Percentiles rank a stretch among this genome's conserved stretches.
These are phyloP conservation scores for Mycena indigotica DNA, from an alignment of 768 basidiomycete genomes.

Conservation along the genomic window DNA sequence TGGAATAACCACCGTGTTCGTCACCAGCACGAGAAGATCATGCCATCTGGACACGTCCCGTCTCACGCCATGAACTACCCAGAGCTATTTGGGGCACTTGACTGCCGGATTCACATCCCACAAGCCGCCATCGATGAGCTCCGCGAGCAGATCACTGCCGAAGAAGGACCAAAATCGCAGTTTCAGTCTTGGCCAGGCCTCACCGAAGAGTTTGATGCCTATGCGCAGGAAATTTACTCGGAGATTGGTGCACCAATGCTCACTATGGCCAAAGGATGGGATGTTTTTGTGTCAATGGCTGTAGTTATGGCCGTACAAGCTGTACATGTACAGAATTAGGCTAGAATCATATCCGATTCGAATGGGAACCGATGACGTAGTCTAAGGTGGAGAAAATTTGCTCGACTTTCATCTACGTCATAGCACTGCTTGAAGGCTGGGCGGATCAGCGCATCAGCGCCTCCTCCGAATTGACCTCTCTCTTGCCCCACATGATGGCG, in stretches of 20 bases:
- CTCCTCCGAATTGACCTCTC: too few relatives aligned
- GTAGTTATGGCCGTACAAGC: neutral
- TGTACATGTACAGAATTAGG: too few relatives aligned
- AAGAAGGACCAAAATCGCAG: slow-evolving; percentile 3
- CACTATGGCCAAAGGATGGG: slow-evolving; percentile 1
- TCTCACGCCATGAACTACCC: slow-evolving; percentile 11
- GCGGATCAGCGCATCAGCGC: too few relatives aligned
- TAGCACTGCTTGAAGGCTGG: too few relatives aligned
- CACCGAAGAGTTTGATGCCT: slow-evolving; percentile 4
- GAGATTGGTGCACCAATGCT: slow-evolving; percentile 1
- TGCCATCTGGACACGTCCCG: slow-evolving; percentile 26
- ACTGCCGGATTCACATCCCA: slow-evolving; percentile 16
- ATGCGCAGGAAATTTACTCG: neutral
- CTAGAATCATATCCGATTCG: too few relatives aligned
- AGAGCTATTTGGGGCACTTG: slow-evolving; percentile 9
- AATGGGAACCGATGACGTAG: too few relatives aligned
- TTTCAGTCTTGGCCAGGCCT: slow-evolving; percentile 6
- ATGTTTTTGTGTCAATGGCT: slow-evolving; percentile 7
- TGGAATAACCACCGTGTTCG: slow-evolving; percentile 28
- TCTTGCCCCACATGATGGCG: too few relatives aligned
- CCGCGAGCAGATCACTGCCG: slow-evolving; percentile 3
- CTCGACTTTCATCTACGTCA: too few relatives aligned
- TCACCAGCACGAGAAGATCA: slow-evolving; percentile 19
- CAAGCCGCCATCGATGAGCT: slow-evolving; percentile 10
- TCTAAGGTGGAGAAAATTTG: too few relatives aligned